phyloP scores from a whole-genome alignment of 1,284 basidiomycete genomes.

The Malassezia vespertilionis region DNA sequence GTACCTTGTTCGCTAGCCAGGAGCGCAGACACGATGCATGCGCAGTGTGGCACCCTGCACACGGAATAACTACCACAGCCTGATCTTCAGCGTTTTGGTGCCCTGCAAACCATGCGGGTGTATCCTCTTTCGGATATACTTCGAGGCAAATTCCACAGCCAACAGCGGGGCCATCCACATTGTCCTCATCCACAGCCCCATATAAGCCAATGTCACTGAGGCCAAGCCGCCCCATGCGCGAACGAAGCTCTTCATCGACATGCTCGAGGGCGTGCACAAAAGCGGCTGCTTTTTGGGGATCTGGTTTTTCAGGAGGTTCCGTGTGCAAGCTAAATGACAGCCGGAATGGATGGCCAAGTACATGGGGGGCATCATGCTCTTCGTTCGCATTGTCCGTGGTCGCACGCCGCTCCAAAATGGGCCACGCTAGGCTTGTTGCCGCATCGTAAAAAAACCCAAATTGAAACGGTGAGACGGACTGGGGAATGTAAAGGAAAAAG shows the following conservation, averaged over 20 bases:
- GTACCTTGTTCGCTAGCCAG: constrained; percentile 34
- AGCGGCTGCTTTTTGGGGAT: constrained; percentile 21
- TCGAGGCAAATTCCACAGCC: constrained; percentile 43
- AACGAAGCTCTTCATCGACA: constrained; percentile 39
- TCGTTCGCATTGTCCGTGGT: no score
- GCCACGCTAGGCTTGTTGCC: constrained; percentile 28
- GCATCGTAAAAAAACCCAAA: constrained; percentile 39
- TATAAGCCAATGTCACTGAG: constrained; percentile 34
- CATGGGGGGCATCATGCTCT: background rate
- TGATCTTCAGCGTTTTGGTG: constrained; percentile 27
- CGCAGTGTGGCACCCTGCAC: constrained; percentile 36
- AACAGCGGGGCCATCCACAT: constrained; percentile 11
- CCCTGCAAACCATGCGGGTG: constrained; percentile 34
- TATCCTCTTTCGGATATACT: constrained; percentile 31
- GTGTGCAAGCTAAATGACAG: constrained; percentile 29
- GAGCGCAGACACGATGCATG: constrained; percentile 33
- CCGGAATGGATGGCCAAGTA: constrained; percentile 30
- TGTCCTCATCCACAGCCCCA: constrained; percentile 2
- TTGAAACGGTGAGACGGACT: constrained; percentile 29
- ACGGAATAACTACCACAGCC: constrained; percentile 38
- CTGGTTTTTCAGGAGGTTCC: constrained; percentile 17
- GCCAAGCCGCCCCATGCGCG: constrained; percentile 35
- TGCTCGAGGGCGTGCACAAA: constrained; percentile 35
- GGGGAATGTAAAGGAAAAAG: constrained; percentile 31
- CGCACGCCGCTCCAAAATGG: constrained; percentile 17